These are phyloP conservation scores for Saturnispora sanitii DNA, from an alignment of 805 yeast genomes.

Conservation along the genomic window DNA sequence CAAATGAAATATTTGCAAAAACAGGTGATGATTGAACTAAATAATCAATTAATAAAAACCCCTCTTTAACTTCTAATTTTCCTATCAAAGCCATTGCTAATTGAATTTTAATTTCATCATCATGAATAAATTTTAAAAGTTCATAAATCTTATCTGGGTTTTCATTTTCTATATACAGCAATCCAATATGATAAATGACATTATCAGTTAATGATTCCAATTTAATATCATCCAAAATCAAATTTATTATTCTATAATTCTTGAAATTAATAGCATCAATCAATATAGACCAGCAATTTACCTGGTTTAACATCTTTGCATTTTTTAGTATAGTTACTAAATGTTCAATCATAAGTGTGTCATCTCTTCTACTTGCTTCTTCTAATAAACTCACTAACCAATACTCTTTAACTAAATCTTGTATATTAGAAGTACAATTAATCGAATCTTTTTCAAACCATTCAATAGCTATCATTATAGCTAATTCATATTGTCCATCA, in stretches of 20 bases:
- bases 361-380: slow-evolving; percentile 17
- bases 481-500: slow-evolving; percentile 19
- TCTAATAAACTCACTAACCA: slow-evolving; percentile 13
- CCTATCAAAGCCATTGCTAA: slow-evolving; percentile 11
- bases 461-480: slow-evolving; percentile 11
- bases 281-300: slow-evolving; percentile 13
- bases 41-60: slow-evolving; percentile 1
- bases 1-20: neutral
- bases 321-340: slow-evolving; percentile 10
- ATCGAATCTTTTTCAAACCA: slow-evolving; percentile 3
- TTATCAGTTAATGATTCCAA: slow-evolving; percentile 8
- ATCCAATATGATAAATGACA: neutral
- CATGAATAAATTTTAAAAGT: slow-evolving; percentile 6
- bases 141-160: slow-evolving; percentile 8
- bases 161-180: slow-evolving; percentile 10
- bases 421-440: neutral
- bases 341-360: slow-evolving; percentile 14
- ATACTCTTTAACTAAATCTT: slow-evolving; percentile 5
- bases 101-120: slow-evolving; percentile 1
- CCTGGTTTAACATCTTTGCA: neutral
- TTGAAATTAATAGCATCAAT: slow-evolving; percentile 9
- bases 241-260: neutral
- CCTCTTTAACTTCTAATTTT: slow-evolving; percentile 6
- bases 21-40: neutral
- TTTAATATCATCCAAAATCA: neutral